These are phyloP conservation scores for Alternaria burnsii DNA, from an alignment of 2,329 filamentous ascomycete species.

Conservation along the genomic window DNA sequence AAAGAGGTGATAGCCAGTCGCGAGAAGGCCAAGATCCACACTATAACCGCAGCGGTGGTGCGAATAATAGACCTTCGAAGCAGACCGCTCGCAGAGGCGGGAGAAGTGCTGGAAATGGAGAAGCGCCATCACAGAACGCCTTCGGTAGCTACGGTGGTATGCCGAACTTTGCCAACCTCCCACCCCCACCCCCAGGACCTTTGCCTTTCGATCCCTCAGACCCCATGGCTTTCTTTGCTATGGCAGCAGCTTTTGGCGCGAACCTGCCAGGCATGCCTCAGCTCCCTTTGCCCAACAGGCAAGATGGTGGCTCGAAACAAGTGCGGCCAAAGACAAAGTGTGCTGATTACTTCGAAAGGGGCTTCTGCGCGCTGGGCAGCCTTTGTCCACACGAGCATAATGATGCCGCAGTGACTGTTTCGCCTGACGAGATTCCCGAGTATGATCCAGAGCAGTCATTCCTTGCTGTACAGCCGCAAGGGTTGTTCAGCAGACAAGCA, in stretches of 20 bases:
- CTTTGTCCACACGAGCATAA: constrained; percentile 76
- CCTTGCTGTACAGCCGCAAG: constrained; percentile 36
- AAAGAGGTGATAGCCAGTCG: constrained; percentile 59
- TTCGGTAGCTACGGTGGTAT: constrained; percentile 18
- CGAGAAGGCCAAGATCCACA: constrained; percentile 53
- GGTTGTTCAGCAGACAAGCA: neutral
- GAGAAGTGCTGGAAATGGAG: constrained; percentile 18
- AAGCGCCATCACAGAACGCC: constrained; percentile 15
- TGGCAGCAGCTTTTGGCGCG: constrained; percentile 61
- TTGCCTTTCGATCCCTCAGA: constrained; percentile 66
- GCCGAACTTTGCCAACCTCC: constrained; percentile 37
- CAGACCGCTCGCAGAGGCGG: constrained; percentile 67
- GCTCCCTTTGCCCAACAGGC: constrained; percentile 46
- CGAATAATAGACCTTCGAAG: constrained; percentile 55
- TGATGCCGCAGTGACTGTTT: constrained; percentile 37
- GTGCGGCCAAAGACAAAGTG: constrained; percentile 61
- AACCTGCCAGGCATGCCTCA: constrained; percentile 52
- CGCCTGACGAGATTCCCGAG: constrained; percentile 50
- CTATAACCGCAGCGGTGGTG: constrained; percentile 38
- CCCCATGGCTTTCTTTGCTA: constrained; percentile 69
- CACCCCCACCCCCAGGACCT: constrained; percentile 57
- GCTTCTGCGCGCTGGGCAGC: constrained; percentile 73
- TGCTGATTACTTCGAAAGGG: constrained; percentile 75
- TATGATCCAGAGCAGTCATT: constrained; percentile 68
- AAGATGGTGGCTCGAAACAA: constrained; percentile 28